These are phyloP conservation scores for Lecanoromycetidae sp. DNA, from an alignment of 2,329 filamentous ascomycete species.

Conservation along the genomic window DNA sequence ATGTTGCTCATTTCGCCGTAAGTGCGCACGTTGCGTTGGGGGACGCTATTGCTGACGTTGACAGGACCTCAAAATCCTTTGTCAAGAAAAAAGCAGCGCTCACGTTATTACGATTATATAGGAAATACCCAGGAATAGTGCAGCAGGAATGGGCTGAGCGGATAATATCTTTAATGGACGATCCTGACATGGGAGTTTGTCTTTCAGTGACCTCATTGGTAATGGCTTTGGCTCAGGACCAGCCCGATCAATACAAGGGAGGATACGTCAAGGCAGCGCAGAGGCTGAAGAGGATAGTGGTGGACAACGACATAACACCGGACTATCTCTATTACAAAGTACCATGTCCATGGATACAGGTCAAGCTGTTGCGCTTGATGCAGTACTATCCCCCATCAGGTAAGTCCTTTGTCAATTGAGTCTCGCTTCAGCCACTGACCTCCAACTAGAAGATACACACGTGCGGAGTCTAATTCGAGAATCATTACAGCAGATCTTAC, in stretches of 20 bases:
- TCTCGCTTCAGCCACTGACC: slow-evolving; percentile 3
- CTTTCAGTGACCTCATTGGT: slow-evolving; percentile 91
- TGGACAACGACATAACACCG: slow-evolving; percentile 76
- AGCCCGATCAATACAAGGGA: slow-evolving; percentile 85
- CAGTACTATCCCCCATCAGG: slow-evolving; percentile 95
- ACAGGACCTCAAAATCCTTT: slow-evolving; percentile 76
- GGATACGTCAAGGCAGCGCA: slow-evolving; percentile 90
- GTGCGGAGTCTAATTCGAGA: slow-evolving; percentile 84
- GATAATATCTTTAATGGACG: slow-evolving; percentile 98
- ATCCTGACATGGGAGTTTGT: slow-evolving; percentile 83
- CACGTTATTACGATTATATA: slow-evolving; percentile 82
- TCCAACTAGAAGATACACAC: slow-evolving; percentile 66
- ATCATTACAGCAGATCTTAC: slow-evolving; percentile 79
- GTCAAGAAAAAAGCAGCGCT: slow-evolving; percentile 98
- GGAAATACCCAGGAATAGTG: slow-evolving; percentile 86
- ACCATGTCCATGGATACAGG: slow-evolving; percentile 96
- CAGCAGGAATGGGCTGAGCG: slow-evolving; percentile 95
- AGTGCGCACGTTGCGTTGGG: slow-evolving; percentile 26
- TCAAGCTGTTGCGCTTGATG: slow-evolving; percentile 80
- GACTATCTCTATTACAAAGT: slow-evolving; percentile 99
- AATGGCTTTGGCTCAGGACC: slow-evolving; percentile 87
- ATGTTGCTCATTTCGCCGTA: slow-evolving; percentile 88
- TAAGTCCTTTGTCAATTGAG: slow-evolving; percentile 30
- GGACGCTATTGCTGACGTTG: slow-evolving; percentile 6
- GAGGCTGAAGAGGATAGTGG: slow-evolving; percentile 74